Conservation (phyloP, 768 basidiomycete genomes). For the Boletus pseudopeckii region DNA sequence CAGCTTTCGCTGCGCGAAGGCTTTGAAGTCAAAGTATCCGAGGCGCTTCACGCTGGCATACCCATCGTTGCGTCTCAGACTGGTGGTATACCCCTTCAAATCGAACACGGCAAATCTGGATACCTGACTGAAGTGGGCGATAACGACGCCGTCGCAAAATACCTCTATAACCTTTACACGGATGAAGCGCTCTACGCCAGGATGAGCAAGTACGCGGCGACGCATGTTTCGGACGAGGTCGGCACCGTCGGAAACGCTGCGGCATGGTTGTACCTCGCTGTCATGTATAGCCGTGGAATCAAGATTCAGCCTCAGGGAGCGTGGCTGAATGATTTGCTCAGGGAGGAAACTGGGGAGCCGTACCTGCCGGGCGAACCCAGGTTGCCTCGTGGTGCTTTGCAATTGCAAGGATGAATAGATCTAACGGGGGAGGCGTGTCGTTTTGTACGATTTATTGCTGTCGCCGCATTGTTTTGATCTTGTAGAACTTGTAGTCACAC, state of each 20-base stretch:
- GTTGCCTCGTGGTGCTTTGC: conserved; percentile 59
- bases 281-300: conserved; percentile 73
- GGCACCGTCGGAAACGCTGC: conserved; percentile 78
- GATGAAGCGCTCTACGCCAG: conserved; percentile 62
- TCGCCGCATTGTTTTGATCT: neutral
- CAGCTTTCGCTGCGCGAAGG: conserved; percentile 94
- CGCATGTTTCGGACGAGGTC: conserved; percentile 82
- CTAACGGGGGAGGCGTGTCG: neutral
- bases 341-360: conserved; percentile 69
- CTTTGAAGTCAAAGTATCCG: conserved; percentile 96
- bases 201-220: conserved; percentile 66
- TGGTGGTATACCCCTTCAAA: conserved; percentile 92
- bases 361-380: conserved; percentile 67
- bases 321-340: conserved; percentile 81
- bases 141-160: conserved; percentile 67
- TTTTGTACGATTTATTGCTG: conserved; percentile 12
- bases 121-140: conserved; percentile 79
- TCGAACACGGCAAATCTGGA: conserved; percentile 84
- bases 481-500: neutral
- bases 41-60: conserved; percentile 87
- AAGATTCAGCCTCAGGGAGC: conserved; percentile 78
- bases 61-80: conserved; percentile 82
- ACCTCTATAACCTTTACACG: conserved; percentile 75
- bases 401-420: conserved; percentile 40
- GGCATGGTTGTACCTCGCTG: conserved; percentile 66